A percentile compares a stretch with the other conserved stretches of the same genome.
Conservation (phyloP, 2,329 filamentous ascomycete genomes). For the Colletotrichum camelliae region DNA sequence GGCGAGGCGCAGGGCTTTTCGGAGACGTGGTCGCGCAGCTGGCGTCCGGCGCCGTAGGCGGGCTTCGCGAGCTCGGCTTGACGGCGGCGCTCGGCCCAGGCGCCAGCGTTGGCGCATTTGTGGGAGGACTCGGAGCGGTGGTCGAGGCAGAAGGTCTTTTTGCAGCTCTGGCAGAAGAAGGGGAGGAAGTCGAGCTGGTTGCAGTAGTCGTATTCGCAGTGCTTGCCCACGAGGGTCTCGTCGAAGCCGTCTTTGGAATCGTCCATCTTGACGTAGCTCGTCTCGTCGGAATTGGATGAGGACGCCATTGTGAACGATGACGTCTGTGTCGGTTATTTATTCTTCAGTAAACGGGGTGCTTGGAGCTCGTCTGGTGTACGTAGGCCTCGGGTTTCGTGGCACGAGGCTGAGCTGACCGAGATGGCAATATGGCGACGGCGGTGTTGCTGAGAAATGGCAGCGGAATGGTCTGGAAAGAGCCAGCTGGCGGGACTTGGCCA, state of each 20-base stretch:
- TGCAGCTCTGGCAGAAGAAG: constrained; percentile 91
- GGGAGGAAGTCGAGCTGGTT: constrained; percentile 96
- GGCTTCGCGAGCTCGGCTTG: constrained; percentile 58
- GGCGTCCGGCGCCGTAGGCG: constrained; percentile 59
- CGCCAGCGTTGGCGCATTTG: constrained; percentile 65
- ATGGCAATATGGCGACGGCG: not conserved
- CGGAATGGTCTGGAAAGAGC: constrained; percentile 19
- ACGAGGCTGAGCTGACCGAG: not conserved
- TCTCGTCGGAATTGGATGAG: constrained; percentile 49
- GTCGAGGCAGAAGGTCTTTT: constrained; percentile 86
- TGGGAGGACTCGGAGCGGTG: constrained; percentile 89
- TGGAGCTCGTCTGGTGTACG: not conserved
- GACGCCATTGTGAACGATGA: constrained; percentile 53
- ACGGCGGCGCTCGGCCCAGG: constrained; percentile 65
- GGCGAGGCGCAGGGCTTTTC: constrained; percentile 73
- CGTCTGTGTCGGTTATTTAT: constrained; percentile 11
- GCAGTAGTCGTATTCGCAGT: constrained; percentile 92
- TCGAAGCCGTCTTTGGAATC: constrained; percentile 61
- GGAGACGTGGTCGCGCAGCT: constrained; percentile 57
- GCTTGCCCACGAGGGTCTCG: constrained; percentile 83
- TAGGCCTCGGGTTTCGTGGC: not conserved
- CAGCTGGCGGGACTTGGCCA: constrained; percentile 11
- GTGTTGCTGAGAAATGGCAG: constrained; percentile 15
- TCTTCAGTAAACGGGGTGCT: not conserved
- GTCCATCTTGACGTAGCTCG: constrained; percentile 75